Base-by-base conservation (phyloP, 129 eudicot genomes). In the Lactuca saligna region DNA sequence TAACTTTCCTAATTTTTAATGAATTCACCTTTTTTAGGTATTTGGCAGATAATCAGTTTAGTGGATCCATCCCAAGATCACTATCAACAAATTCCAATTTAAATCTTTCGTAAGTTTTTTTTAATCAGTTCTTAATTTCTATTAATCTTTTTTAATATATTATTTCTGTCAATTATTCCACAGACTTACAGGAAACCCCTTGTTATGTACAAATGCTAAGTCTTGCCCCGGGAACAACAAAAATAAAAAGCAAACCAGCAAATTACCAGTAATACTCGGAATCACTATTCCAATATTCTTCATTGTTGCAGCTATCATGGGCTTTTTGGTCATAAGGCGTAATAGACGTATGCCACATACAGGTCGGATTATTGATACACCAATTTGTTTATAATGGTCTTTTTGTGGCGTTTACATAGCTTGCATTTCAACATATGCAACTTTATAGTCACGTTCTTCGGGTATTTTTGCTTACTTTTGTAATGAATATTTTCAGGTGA, bases 31-130 rank as follows among this genome's bases (percentile, higher is more conserved):
- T 5, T 31, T 46, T 11, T 48, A 88, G 91, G 87, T 83, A 89
- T 77, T 72, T 89, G 72, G 87, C 78, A 20, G 57, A 77, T 66
- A 89, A 89, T 70, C 78, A 77, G 48, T 80, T 89, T 58, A 83
- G 58, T 39, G 96, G 96, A 60, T 56, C 78, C 3, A 49, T 89
- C 69, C 96, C 96, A 11, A 67, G 65, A 65, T 83, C 87, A 34
- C 57, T 89, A 38, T 63, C 84, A 31, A 72, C 70, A 25, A 89
- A 83, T 37, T 77, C 80, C 16, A 69, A 71, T 37, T 55, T 89
- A 20, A 71, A 71, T 50, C 29, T 82, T 69, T 66, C 60, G 96
- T 89, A 81, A 79, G 87, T 53, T 3, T 9, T 50, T 44, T 3
- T 56, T 2, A n/a, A 6, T 6, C 12, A 4, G 32, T 50, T 20